Base-by-base conservation (phyloP, 2,329 filamentous ascomycete genomes). In the Albifimbria verrucaria region DNA sequence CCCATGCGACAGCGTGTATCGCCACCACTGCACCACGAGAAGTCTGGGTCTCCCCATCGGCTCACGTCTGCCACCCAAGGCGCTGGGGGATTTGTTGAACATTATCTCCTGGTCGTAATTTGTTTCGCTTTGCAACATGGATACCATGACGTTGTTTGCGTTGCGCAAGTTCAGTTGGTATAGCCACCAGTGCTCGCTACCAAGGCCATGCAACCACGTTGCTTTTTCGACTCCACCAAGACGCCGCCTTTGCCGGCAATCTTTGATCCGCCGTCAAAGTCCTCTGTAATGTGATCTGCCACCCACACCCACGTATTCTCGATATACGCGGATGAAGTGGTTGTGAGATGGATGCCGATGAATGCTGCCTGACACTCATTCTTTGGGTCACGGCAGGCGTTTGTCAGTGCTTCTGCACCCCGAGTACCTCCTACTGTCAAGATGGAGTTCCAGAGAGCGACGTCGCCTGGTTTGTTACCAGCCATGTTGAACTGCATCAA, bases 101-200 rank as follows among this genome's bases (percentile, higher is more conserved):
- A 58, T 76, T 66, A 55, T 72, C 50, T 43, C 62, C 64, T 69
- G 65, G 71, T 79, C 86, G 71, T 80, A 86, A 11, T 86, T 82
- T 2, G 85, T 87, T 66, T 90, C 87, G 1, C 82, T 83, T 64
- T 90, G 87, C 54, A 89, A 82, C 48, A 85, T 69, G 17, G 77
- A 79, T 72, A 86, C 81, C 60, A 75, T 80, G 59, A 81, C 63
- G 62, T 78, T 75, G 52, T 71, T 65, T 1, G 79, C 76, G 12
- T 70, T 67, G 50, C 67, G 61, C 60, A 81, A 65, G 52, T 79
- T 72, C 66, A 81, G 82, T 60, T 82, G 76, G 59, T 78, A 79
- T 41, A 79, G 64, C 7, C 76, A 69, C 5, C 66, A 68, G 67
- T 82, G 79, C 62, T 82, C 79, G 0, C 75, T 76, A 0, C 73